These are phyloP conservation scores for Rosellinia necatrix DNA, from an alignment of 2,329 filamentous ascomycete species.

Conservation along the genomic window DNA sequence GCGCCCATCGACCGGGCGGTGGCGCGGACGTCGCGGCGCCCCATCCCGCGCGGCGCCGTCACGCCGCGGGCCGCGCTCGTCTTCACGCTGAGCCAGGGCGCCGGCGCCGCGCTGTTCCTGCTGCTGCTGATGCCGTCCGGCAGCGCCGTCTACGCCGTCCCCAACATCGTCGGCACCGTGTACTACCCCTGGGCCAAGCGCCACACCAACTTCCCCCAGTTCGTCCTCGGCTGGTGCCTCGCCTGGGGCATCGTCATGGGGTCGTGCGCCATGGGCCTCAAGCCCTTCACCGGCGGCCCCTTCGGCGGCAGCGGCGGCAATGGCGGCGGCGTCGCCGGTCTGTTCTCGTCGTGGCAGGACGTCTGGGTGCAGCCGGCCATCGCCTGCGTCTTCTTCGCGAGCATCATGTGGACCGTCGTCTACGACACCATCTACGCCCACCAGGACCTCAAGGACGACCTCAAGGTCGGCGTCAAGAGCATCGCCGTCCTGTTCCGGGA, in stretches of 20 bases:
- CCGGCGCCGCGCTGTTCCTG: constrained; percentile 33
- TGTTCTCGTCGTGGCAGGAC: background rate
- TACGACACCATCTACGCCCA: constrained; percentile 46
- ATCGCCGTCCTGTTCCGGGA: constrained; percentile 40
- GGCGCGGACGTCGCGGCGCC: constrained; percentile 39
- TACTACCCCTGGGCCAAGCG: constrained; percentile 45
- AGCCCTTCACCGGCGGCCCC: constrained; percentile 32
- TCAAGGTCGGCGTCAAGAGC: constrained; percentile 42
- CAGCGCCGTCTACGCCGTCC: constrained; percentile 35
- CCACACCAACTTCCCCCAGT: constrained; percentile 43
- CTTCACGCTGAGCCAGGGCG: constrained; percentile 38
- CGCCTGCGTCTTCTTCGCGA: constrained; percentile 36
- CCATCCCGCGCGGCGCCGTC: constrained; percentile 43
- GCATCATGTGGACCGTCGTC: constrained; percentile 41
- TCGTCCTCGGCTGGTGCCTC: constrained; percentile 43
- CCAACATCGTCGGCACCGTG: constrained; percentile 35
- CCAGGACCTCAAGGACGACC: constrained; percentile 43
- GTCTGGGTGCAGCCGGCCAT: constrained; percentile 34
- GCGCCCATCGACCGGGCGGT: constrained; percentile 41
- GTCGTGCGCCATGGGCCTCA: constrained; percentile 34
- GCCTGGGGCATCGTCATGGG: constrained; percentile 42
- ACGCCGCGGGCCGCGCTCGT: constrained; percentile 36
- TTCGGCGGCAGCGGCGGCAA: constrained; percentile 27
- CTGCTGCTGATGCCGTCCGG: constrained; percentile 32
- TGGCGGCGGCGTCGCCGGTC: constrained; percentile 29